A percentile compares a stretch with the other conserved stretches of the same genome.
Evolutionary conservation across 73 alveolate species (phyloP).

Genomic region (Paramecium tetraurelia): DNA sequence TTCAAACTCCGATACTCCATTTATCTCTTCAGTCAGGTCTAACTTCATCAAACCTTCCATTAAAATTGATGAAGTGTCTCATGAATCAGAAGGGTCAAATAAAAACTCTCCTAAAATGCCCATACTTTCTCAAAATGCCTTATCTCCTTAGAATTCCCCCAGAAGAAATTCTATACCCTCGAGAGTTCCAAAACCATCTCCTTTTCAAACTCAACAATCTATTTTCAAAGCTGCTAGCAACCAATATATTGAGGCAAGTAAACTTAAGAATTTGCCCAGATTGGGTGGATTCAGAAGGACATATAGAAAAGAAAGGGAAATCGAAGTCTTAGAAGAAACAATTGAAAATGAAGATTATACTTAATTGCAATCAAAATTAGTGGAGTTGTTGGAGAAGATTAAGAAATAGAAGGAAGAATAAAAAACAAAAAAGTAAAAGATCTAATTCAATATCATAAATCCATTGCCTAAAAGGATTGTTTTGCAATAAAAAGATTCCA

Average conservation of each 20-base stretch:
- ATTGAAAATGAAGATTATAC: constrained; percentile 14
- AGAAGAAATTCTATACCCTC: background rate
- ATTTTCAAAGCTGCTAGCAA: background rate
- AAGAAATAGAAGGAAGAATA: background rate
- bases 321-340: background rate
- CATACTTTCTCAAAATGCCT: background rate
- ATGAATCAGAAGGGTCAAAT: background rate
- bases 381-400: background rate
- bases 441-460: background rate
- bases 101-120: background rate
- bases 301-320: constrained; percentile 31
- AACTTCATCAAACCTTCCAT: background rate
- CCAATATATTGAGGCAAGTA: background rate
- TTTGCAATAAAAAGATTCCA: background rate
- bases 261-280: background rate
- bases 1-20: background rate
- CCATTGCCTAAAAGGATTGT: background rate
- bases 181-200: background rate
- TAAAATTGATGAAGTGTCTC: background rate
- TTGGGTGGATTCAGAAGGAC: constrained; percentile 30
- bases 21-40: background rate
- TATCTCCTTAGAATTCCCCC: background rate
- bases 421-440: background rate
- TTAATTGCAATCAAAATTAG: background rate
- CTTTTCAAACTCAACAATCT: background rate